Conservation (phyloP, 2,329 filamentous ascomycete genomes). For the Sporothrix pallida region DNA sequence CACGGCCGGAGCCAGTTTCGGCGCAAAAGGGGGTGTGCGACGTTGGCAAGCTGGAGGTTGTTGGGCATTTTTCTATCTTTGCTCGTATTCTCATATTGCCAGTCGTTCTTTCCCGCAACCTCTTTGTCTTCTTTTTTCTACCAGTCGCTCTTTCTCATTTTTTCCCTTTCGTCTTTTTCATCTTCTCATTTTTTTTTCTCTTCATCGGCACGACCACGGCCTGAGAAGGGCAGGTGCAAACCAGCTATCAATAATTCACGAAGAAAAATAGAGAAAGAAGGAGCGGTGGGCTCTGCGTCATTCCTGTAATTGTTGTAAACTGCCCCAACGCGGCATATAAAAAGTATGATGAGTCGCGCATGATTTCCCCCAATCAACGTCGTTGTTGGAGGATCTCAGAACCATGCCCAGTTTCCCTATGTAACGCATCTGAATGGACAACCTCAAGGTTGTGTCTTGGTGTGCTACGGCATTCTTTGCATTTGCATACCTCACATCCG, state of each 20-base stretch:
- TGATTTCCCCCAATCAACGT: conserved; percentile 28
- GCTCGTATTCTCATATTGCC: conserved; percentile 1
- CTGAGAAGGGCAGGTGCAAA: conserved; percentile 18
- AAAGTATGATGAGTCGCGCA: not conserved
- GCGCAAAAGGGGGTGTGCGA: conserved; percentile 9
- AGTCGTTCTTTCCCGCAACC: not conserved
- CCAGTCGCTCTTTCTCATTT: not conserved
- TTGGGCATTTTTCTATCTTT: not conserved
- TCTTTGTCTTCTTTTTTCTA: not conserved
- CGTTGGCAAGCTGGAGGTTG: not conserved
- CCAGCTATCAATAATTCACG: not conserved
- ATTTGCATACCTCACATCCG: not conserved
- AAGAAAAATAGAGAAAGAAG: not conserved
- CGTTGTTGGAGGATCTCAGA: conserved; percentile 15
- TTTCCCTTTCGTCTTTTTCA: not conserved
- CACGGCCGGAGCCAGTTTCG: not conserved
- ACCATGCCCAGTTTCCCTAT: not conserved
- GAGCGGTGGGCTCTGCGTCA: not conserved
- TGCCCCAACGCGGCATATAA: conserved; percentile 11
- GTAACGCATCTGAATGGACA: conserved; percentile 21
- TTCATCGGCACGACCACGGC: conserved; percentile 3
- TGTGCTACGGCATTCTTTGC: conserved; percentile 22
- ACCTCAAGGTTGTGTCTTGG: not conserved
- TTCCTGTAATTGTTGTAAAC: not conserved
- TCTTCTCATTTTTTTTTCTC: not conserved